Evolutionary conservation across 139 green algal species (phyloP).

Genomic region (Bryopsis sp.): DNA sequence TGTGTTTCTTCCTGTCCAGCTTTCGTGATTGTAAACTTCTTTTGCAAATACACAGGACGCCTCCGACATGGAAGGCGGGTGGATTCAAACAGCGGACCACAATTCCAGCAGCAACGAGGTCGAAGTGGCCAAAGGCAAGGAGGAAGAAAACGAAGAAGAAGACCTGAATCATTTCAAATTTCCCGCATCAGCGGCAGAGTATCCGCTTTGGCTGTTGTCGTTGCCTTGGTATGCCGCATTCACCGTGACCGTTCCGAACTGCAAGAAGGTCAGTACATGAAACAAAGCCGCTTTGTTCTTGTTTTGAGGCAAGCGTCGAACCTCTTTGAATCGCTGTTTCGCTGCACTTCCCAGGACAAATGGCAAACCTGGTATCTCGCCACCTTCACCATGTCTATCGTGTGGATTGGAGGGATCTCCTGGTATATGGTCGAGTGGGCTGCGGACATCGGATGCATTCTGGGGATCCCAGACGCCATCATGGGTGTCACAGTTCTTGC

Average conservation of each 20-base stretch:
- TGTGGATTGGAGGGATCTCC: conserved; percentile 32
- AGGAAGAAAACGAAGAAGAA: conserved; percentile 15
- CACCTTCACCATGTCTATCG: conserved; percentile 31
- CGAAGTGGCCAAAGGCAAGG: not conserved
- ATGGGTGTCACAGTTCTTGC: conserved; percentile 37
- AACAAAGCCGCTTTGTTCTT: not conserved
- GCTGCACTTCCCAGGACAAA: not conserved
- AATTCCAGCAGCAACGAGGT: not conserved
- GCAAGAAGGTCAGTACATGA: conserved; percentile 12
- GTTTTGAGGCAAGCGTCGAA: too few relatives aligned
- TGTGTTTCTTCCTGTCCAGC: not conserved
- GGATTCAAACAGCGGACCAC: not conserved
- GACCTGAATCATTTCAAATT: conserved; percentile 12
- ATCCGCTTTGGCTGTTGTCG: conserved; percentile 25
- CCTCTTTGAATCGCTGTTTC: conserved; percentile 2
- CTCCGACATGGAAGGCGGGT: not conserved
- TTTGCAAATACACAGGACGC: not conserved
- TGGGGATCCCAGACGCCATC: conserved; percentile 25
- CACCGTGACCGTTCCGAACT: conserved; percentile 29
- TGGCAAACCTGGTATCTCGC: conserved; percentile 31
- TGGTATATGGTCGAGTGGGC: conserved; percentile 35
- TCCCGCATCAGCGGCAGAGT: conserved; percentile 5
- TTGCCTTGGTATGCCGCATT: conserved; percentile 31
- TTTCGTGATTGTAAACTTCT: not conserved
- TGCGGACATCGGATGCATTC: conserved; percentile 27